Evolutionary conservation across 176 grass and related monocot species (phyloP).

Genomic region (Cocos nucifera): DNA sequence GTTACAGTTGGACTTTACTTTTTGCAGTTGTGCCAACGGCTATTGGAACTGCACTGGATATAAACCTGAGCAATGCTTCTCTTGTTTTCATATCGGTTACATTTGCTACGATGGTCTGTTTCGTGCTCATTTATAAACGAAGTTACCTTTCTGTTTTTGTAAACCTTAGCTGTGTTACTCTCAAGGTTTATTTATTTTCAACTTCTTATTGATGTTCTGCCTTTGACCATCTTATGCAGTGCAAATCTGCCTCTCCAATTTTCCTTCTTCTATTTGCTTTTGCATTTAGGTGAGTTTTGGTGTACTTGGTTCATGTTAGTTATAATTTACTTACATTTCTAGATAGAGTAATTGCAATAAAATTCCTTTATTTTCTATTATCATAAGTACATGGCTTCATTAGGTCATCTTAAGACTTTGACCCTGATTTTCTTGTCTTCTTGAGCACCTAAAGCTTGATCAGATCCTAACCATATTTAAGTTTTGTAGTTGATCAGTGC

Average conservation of each 20-base stretch:
- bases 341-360: too few species aligned
- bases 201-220: constrained; percentile 11
- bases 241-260: constrained; percentile 96
- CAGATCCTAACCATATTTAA: too few species aligned
- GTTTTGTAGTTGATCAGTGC: too few species aligned
- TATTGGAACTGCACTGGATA: constrained; percentile 89
- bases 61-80: constrained; percentile 97
- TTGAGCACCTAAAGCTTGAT: too few species aligned
- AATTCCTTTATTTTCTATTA: too few species aligned
- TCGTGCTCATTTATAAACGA: background rate
- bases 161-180: background rate
- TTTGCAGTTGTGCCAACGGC: constrained; percentile 94
- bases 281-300: constrained; percentile 77
- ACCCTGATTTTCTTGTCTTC: too few species aligned
- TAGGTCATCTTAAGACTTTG: too few species aligned
- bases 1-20: background rate
- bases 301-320: background rate
- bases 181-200: constrained; percentile 5
- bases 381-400: too few species aligned
- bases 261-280: constrained; percentile 97
- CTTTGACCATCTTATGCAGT: constrained; percentile 51
- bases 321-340: too few species aligned
- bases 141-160: background rate
- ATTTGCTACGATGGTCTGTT: constrained; percentile 93
- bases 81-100: constrained; percentile 98